Evolutionary conservation across 331 rosid species (phyloP).

Genomic region (Malus hybrid): DNA sequence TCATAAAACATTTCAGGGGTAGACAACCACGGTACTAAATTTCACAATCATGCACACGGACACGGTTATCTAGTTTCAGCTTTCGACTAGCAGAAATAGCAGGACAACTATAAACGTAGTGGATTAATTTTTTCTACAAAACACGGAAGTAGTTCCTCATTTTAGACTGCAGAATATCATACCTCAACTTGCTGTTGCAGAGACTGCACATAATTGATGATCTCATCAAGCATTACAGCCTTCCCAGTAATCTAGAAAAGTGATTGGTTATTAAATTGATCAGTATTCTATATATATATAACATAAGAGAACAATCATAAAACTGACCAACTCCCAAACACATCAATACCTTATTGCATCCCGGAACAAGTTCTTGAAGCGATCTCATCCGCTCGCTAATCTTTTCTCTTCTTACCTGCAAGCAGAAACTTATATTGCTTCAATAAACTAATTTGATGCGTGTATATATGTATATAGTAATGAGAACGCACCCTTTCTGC

Average conservation of each 20-base stretch:
- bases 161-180: not conserved
- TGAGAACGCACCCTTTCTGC: constrained; percentile 78
- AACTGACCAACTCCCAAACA: not conserved
- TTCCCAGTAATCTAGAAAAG: constrained; percentile 79
- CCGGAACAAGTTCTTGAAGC: constrained; percentile 99
- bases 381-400: constrained; percentile 94
- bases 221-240: constrained; percentile 96
- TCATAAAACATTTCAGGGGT: not conserved
- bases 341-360: constrained; percentile 81
- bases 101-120: not conserved
- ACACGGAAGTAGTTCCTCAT: not conserved
- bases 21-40: not conserved
- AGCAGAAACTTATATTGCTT: not conserved
- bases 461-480: not conserved
- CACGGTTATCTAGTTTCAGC: not conserved
- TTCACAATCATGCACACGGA: not conserved
- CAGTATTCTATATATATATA: not conserved
- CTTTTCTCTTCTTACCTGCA: constrained; percentile 96
- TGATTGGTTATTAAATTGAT: constrained; percentile 15
- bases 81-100: not conserved
- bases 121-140: not conserved
- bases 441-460: not conserved
- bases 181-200: constrained; percentile 90
- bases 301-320: constrained; percentile 11
- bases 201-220: constrained; percentile 91